Evolutionary conservation across 1,284 basidiomycete species (phyloP).

Genomic region (Naganishia sp.): DNA sequence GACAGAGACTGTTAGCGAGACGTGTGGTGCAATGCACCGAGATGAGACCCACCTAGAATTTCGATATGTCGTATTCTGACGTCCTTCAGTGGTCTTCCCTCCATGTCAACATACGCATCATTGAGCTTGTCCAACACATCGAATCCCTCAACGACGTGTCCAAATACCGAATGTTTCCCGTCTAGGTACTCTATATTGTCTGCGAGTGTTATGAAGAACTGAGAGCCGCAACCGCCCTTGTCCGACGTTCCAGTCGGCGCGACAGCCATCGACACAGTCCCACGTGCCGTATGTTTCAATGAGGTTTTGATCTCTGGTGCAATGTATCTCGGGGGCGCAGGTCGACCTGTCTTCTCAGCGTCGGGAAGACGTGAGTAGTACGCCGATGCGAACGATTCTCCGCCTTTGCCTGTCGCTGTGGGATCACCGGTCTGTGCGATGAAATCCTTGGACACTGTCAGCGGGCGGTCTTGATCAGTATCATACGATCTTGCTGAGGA

Average conservation of each 20-base stretch:
- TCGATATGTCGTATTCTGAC: constrained; percentile 89
- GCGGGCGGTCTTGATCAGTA: constrained; percentile 14
- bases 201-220: constrained; percentile 92
- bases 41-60: constrained; percentile 70
- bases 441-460: constrained; percentile 88
- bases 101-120: constrained; percentile 82
- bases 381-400: constrained; percentile 78
- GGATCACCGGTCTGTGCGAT: constrained; percentile 94
- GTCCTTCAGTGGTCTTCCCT: constrained; percentile 88
- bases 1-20: neutral
- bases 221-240: constrained; percentile 84
- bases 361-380: constrained; percentile 57
- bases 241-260: constrained; percentile 64
- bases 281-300: constrained; percentile 80
- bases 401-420: constrained; percentile 89
- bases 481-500: neutral
- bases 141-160: constrained; percentile 88
- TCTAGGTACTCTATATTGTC: constrained; percentile 93
- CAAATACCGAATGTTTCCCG: constrained; percentile 93
- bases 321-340: constrained; percentile 70
- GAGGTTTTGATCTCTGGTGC: constrained; percentile 72
- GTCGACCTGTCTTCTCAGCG: constrained; percentile 26
- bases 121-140: constrained; percentile 93
- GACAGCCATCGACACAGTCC: constrained; percentile 94
- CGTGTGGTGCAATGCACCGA: neutral